A percentile compares a stretch with the other conserved stretches of the same genome.
phyloP scores from a whole-genome alignment of 2,329 filamentous ascomycete species.

The Hymenoscyphus fructigenus region DNA sequence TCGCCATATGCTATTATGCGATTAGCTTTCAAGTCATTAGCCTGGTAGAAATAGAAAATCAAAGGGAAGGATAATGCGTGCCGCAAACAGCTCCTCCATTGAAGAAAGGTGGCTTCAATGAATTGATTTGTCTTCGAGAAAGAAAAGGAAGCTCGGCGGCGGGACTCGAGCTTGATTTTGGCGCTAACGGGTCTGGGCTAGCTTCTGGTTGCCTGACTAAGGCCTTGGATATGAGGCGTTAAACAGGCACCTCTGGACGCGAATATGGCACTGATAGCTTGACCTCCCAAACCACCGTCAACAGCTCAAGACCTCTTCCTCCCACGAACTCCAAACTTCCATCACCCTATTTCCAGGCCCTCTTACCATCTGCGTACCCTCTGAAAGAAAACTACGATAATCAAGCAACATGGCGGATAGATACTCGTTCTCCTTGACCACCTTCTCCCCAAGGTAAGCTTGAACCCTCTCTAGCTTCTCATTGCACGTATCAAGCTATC shows the following conservation, averaged over 20 bases:
- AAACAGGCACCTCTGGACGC: slow-evolving; percentile 24
- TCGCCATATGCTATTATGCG: not conserved
- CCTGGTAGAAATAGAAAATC: slow-evolving; percentile 10
- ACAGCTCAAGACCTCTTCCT: slow-evolving; percentile 26
- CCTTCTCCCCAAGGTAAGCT: slow-evolving; percentile 95
- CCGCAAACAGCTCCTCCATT: not conserved
- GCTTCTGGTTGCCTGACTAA: not conserved
- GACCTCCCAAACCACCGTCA: slow-evolving; percentile 20
- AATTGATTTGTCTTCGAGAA: slow-evolving; percentile 9
- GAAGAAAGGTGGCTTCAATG: not conserved
- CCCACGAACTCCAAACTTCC: slow-evolving; percentile 11
- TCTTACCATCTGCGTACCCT: slow-evolving; percentile 4
- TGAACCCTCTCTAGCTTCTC: slow-evolving; percentile 26
- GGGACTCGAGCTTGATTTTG: not conserved
- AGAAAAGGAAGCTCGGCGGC: slow-evolving; percentile 20
- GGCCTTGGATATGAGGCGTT: slow-evolving; percentile 12
- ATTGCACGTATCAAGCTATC: slow-evolving; percentile 19
- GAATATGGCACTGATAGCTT: slow-evolving; percentile 30
- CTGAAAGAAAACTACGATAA: slow-evolving; percentile 15
- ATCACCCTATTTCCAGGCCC: slow-evolving; percentile 11
- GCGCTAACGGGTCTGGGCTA: slow-evolving; percentile 1
- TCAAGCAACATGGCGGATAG: slow-evolving; percentile 79
- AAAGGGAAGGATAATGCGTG: slow-evolving; percentile 10
- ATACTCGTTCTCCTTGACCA: slow-evolving; percentile 99
- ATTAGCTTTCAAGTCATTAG: slow-evolving; percentile 1